Conservation (phyloP, 176 grass and related monocot genomes). For the Dendrocalamus sinicus region DNA sequence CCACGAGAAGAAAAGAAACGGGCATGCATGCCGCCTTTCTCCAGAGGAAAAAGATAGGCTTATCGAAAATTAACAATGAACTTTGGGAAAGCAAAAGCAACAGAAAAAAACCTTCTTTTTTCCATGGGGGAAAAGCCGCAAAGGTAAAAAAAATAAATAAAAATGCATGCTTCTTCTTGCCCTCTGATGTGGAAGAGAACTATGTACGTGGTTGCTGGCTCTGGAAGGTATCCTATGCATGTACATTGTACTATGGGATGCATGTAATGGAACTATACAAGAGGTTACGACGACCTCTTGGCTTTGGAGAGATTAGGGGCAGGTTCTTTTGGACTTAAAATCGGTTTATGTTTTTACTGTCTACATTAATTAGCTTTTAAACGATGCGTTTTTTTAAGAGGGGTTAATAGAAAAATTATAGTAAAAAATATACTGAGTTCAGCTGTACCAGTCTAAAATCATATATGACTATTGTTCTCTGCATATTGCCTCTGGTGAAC, state of each 20-base stretch:
- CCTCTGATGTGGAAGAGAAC: background rate
- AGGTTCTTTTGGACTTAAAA: no score
- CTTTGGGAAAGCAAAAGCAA: slow-evolving; percentile 48
- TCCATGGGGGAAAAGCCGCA: background rate
- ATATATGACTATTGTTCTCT: no score
- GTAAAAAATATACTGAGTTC: no score
- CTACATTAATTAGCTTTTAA: no score
- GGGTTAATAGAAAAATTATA: no score
- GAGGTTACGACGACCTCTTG: slow-evolving; percentile 9
- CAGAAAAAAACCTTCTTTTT: background rate
- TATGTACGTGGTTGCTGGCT: background rate
- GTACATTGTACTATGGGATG: background rate
- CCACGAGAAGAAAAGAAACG: background rate
- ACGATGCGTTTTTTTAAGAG: no score
- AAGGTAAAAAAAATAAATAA: background rate
- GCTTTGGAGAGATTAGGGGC: background rate
- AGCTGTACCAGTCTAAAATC: no score
- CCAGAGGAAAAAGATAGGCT: background rate
- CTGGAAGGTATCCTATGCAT: slow-evolving; percentile 30
- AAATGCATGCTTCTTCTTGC: background rate
- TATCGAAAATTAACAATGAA: background rate
- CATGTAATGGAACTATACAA: background rate
- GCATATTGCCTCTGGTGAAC: no score
- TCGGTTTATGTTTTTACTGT: no score
- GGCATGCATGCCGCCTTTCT: slow-evolving; percentile 27